A percentile compares a stretch with the other conserved stretches of the same genome.
These are phyloP conservation scores for Pittosporum tobira DNA, from an alignment of 129 eudicot genomes.

Conservation along the genomic window DNA sequence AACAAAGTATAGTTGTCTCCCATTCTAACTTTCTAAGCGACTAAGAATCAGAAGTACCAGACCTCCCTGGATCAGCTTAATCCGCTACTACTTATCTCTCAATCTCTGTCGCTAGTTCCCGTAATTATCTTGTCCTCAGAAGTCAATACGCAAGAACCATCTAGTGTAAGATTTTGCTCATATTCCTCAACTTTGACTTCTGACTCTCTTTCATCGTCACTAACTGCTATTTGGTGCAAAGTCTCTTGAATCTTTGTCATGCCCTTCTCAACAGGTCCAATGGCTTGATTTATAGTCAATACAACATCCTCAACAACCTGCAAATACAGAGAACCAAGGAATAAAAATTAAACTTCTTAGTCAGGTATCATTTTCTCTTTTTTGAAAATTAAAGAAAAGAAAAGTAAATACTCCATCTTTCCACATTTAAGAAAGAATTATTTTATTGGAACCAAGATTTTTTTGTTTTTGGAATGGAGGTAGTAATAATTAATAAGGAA, in stretches of 20 bases:
- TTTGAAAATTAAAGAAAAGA: no score
- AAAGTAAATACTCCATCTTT: no score
- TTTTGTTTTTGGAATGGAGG: no score
- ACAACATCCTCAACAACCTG: conserved; percentile 93
- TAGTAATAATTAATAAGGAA: not conserved
- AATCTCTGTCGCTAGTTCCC: not conserved
- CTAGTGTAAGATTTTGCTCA: conserved; percentile 30
- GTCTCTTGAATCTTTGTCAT: conserved; percentile 87
- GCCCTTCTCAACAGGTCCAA: conserved; percentile 87
- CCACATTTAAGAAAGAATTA: no score
- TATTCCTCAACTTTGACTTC: conserved; percentile 57
- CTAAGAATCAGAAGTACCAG: not conserved
- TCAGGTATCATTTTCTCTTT: not conserved
- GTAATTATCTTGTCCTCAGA: conserved; percentile 12
- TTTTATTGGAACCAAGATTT: no score
- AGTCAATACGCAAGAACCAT: conserved; percentile 10
- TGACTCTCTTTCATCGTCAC: conserved; percentile 32
- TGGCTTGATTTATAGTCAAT: conserved; percentile 82
- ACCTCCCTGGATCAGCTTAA: no score
- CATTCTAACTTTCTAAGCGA: not conserved
- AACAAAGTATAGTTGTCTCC: no score
- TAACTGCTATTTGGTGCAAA: conserved; percentile 55
- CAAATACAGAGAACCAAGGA: not conserved
- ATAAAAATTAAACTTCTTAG: not conserved
- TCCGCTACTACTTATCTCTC: not conserved